Evolutionary conservation across 192 early-diverging fungal species (phyloP).

Genomic region (Rhizoclosmatium sp.): DNA sequence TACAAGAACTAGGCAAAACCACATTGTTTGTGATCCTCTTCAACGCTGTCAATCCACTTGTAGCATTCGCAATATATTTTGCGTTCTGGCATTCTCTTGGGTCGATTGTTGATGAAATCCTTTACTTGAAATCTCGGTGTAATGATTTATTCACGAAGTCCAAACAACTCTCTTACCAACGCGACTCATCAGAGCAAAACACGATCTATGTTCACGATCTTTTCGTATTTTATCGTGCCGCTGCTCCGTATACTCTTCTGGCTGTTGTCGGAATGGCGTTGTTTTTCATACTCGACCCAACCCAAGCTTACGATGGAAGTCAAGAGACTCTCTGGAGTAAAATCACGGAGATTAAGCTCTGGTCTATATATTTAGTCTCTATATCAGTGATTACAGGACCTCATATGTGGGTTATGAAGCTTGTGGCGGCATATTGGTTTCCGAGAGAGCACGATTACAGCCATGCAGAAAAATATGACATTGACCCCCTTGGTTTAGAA

Average conservation of each 20-base stretch:
- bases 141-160: slow-evolving; percentile 1
- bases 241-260: slow-evolving; percentile 32
- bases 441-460: background rate
- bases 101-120: slow-evolving; percentile 33
- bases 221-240: slow-evolving; percentile 9
- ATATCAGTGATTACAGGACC: slow-evolving; percentile 43
- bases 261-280: slow-evolving; percentile 18
- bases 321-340: background rate
- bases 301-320: background rate
- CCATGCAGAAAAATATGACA: background rate
- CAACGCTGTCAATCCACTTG: slow-evolving; percentile 24
- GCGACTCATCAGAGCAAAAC: background rate
- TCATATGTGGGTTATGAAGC: slow-evolving; percentile 47
- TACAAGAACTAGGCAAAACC: slow-evolving; percentile 13
- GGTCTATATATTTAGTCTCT: slow-evolving; percentile 34
- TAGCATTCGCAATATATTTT: slow-evolving; percentile 41
- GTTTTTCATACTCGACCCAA: slow-evolving; percentile 18
- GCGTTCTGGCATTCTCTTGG: slow-evolving; percentile 36
- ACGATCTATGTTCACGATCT: background rate
- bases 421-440: slow-evolving; percentile 1
- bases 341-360: slow-evolving; percentile 21
- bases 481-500: slow-evolving; percentile 33
- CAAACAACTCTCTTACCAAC: background rate
- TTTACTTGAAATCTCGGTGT: slow-evolving; percentile 13
- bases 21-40: slow-evolving; percentile 27